Conservation (phyloP, 2,329 filamentous ascomycete species). For the Plenodomus lindquistii region DNA sequence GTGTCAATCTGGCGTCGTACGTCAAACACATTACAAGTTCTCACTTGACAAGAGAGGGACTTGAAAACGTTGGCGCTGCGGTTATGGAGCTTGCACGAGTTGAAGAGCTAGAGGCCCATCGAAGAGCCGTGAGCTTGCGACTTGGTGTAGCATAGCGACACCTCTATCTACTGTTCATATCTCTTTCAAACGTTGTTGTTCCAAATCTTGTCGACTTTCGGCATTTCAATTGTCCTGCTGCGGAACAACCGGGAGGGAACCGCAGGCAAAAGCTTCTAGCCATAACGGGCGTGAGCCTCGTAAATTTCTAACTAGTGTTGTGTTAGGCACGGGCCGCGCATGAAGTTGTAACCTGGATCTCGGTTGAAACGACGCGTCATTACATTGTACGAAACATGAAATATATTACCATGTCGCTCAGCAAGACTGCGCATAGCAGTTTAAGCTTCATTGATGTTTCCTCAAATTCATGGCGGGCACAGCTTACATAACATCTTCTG, state of each 20-base stretch:
- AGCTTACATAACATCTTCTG: not conserved
- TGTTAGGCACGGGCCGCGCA: constrained; percentile 8
- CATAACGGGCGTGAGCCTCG: constrained; percentile 2
- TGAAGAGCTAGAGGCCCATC: constrained; percentile 92
- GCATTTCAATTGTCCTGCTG: not conserved
- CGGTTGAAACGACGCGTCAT: not conserved
- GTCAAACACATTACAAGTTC: constrained; percentile 98
- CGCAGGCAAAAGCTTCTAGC: not conserved
- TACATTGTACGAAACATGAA: not conserved
- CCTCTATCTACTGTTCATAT: not conserved
- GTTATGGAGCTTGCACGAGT: constrained; percentile 96
- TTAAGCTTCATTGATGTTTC: not conserved
- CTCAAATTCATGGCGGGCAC: not conserved
- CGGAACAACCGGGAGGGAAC: not conserved
- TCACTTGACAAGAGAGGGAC: constrained; percentile 81
- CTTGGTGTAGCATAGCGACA: constrained; percentile 46
- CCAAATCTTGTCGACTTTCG: no score
- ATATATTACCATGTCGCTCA: constrained; percentile 4
- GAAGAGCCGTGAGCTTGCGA: constrained; percentile 70
- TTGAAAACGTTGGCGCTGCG: constrained; percentile 81
- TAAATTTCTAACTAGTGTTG: constrained; percentile 5
- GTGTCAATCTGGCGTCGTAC: constrained; percentile 94
- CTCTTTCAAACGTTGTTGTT: not conserved
- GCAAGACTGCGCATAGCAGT: not conserved
- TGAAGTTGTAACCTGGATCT: constrained; percentile 5